phyloP scores from a whole-genome alignment of 805 yeast genomes.

The Pichia nakasei region DNA sequence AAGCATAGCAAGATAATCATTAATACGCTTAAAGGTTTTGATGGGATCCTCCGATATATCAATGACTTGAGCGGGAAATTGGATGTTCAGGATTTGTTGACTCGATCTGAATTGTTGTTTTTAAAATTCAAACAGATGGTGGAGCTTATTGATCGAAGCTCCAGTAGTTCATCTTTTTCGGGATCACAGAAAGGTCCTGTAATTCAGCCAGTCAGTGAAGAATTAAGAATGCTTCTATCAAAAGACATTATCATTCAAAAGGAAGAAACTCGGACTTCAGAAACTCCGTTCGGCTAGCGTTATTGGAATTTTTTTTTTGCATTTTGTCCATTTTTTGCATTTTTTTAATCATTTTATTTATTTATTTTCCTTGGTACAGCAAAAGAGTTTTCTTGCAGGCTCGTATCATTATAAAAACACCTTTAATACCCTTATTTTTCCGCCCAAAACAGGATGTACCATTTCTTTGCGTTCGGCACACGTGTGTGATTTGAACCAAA shows the following conservation, averaged over 20 bases:
- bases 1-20: constrained; percentile 74
- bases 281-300: constrained; percentile 23
- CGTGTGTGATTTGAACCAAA: too few relatives aligned
- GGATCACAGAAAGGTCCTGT: background rate
- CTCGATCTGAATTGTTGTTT: constrained; percentile 79
- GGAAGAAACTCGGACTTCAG: constrained; percentile 24
- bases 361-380: too few relatives aligned
- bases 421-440: too few relatives aligned
- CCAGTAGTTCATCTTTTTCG: background rate
- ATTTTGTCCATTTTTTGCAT: too few relatives aligned
- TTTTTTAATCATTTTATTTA: background rate
- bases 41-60: constrained; percentile 86
- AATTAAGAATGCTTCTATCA: constrained; percentile 52
- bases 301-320: too few relatives aligned
- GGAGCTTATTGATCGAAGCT: constrained; percentile 56
- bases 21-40: constrained; percentile 68
- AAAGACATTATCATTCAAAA: constrained; percentile 53
- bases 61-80: constrained; percentile 78
- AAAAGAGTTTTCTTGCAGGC: too few relatives aligned
- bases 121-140: constrained; percentile 73
- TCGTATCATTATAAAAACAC: too few relatives aligned
- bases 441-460: too few relatives aligned
- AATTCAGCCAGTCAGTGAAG: constrained; percentile 31
- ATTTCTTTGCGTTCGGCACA: too few relatives aligned
- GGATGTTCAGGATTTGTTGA: constrained; percentile 65